These are phyloP conservation scores for Epichloe festucae DNA, from an alignment of 2,329 filamentous ascomycete species.

Conservation along the genomic window DNA sequence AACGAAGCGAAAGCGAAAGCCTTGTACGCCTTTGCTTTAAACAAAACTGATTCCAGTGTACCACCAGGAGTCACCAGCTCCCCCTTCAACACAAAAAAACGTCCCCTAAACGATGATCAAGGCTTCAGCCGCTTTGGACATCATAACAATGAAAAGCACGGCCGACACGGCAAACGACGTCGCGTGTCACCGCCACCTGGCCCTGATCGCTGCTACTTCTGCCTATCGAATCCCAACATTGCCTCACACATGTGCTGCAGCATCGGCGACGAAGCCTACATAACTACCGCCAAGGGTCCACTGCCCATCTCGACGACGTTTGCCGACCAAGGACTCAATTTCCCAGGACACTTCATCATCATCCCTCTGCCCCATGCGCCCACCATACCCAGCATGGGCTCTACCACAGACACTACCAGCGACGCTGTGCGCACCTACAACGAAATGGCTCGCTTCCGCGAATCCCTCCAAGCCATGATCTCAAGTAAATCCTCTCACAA, in stretches of 20 bases:
- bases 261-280: conserved; percentile 75
- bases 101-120: conserved; percentile 29
- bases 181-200: conserved; percentile 45
- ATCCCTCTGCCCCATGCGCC: conserved; percentile 76
- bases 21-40: conserved; percentile 66
- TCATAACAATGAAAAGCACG: conserved; percentile 29
- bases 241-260: conserved; percentile 81
- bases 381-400: conserved; percentile 55
- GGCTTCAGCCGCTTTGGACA: conserved; percentile 42
- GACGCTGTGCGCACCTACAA: conserved; percentile 48
- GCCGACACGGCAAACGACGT: conserved; percentile 32
- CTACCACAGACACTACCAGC: conserved; percentile 34
- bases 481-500: conserved; percentile 36
- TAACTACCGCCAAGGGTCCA: conserved; percentile 87
- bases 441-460: conserved; percentile 77
- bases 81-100: conserved; percentile 57
- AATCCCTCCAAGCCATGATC: conserved; percentile 69
- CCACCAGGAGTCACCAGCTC: conserved; percentile 63
- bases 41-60: conserved; percentile 48
- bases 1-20: conserved; percentile 68
- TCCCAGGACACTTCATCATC: conserved; percentile 80
- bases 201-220: conserved; percentile 86
- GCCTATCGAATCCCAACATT: conserved; percentile 73
- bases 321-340: conserved; percentile 47
- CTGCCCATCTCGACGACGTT: conserved; percentile 62